These are phyloP conservation scores for Neonectria coccinea DNA, from an alignment of 2,329 filamentous ascomycete species.

Conservation along the genomic window DNA sequence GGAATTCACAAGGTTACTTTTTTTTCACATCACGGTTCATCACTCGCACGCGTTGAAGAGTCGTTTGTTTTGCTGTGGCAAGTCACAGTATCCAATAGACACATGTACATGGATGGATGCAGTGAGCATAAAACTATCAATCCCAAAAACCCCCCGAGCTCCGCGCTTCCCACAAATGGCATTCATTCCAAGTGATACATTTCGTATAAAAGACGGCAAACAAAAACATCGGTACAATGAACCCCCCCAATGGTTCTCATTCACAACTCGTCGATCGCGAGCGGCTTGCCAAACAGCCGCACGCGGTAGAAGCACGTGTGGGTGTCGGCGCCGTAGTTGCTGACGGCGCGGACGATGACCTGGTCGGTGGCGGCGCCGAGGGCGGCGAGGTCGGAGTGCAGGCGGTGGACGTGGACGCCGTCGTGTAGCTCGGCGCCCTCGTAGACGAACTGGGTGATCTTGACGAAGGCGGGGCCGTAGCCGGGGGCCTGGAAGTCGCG, in stretches of 20 bases:
- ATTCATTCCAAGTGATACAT: neutral
- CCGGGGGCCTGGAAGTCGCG: slow-evolving; percentile 47
- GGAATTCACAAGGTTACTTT: slow-evolving; percentile 22
- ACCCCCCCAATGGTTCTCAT: no score
- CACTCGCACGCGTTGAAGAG: neutral
- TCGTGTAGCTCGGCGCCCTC: slow-evolving; percentile 57
- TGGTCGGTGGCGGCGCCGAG: slow-evolving; percentile 63
- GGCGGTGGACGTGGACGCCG: slow-evolving; percentile 63
- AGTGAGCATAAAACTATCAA: slow-evolving; percentile 8
- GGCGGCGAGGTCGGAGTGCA: slow-evolving; percentile 62
- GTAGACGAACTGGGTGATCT: slow-evolving; percentile 69
- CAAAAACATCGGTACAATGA: slow-evolving; percentile 2
- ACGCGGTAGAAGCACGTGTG: slow-evolving; percentile 76
- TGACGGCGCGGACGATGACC: slow-evolving; percentile 66
- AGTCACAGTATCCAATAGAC: neutral
- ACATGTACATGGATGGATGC: neutral
- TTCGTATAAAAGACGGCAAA: slow-evolving; percentile 7
- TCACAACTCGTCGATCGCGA: no score
- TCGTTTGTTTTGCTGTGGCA: neutral
- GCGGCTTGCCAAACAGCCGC: slow-evolving; percentile 61
- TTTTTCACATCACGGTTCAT: neutral
- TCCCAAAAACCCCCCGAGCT: slow-evolving; percentile 16
- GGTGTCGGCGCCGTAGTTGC: slow-evolving; percentile 67
- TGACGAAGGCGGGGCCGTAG: slow-evolving; percentile 60
- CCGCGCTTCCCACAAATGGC: slow-evolving; percentile 27